These are phyloP conservation scores for Mycocentrospora acerina DNA, from an alignment of 2,329 filamentous ascomycete species.

Conservation along the genomic window DNA sequence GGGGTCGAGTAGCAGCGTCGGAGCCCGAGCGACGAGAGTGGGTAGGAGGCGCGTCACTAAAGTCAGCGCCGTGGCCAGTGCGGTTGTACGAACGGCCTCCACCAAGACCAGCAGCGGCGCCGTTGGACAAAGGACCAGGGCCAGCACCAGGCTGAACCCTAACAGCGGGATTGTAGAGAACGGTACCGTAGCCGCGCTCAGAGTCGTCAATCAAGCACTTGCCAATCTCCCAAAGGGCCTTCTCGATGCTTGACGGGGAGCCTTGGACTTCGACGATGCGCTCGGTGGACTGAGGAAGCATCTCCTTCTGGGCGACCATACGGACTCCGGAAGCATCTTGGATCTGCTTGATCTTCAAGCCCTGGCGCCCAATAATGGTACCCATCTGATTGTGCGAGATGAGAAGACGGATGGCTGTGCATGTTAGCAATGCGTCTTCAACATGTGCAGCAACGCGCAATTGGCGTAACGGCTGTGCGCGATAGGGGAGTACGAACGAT, in stretches of 20 bases:
- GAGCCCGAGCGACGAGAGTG: conserved; percentile 78
- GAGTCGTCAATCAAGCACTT: conserved; percentile 98
- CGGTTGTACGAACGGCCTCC: conserved; percentile 74
- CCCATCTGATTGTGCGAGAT: conserved; percentile 99
- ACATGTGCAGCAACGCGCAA: neutral
- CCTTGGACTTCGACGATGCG: conserved; percentile 96
- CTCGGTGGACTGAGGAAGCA: conserved; percentile 98
- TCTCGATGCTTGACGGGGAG: conserved; percentile 90
- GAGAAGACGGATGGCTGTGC: conserved; percentile 86
- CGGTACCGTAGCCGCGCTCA: conserved; percentile 94
- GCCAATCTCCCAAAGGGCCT: conserved; percentile 97
- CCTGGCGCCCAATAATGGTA: conserved; percentile 95
- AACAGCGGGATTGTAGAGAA: conserved; percentile 95
- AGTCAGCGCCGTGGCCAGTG: conserved; percentile 95
- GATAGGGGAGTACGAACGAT: conserved; percentile 70
- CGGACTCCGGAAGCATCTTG: conserved; percentile 95
- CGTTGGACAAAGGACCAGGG: conserved; percentile 53
- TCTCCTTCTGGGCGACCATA: conserved; percentile 99
- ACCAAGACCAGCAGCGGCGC: conserved; percentile 54
- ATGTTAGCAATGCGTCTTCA: conserved; percentile 17
- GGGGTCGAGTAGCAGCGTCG: conserved; percentile 76
- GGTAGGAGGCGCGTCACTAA: conserved; percentile 77
- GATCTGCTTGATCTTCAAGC: conserved; percentile 99
- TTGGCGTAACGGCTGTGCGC: neutral
- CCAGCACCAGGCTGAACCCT: conserved; percentile 70